Conservation (phyloP, 371 early-diverging fungal species). For the Nematocida major region DNA sequence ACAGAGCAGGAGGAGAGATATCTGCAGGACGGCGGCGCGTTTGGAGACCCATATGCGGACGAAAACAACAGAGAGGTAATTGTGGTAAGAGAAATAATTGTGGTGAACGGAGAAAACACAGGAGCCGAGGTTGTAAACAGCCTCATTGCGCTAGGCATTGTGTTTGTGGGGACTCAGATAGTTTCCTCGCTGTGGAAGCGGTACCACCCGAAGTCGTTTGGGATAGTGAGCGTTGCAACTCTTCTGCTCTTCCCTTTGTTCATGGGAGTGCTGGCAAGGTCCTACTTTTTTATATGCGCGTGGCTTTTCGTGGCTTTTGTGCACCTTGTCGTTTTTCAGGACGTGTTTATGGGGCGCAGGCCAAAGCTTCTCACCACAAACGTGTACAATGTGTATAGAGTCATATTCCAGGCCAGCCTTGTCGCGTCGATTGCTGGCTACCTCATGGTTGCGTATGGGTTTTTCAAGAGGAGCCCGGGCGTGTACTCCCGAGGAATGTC, state of each 20-base stretch:
- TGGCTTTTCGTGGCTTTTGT: slow-evolving; percentile 46
- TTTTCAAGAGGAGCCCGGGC: not conserved
- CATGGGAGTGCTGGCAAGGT: slow-evolving; percentile 26
- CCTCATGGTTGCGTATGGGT: slow-evolving; percentile 28
- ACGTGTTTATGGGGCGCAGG: slow-evolving; percentile 35
- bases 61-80: slow-evolving; percentile 9
- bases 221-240: slow-evolving; percentile 28
- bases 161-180: slow-evolving; percentile 55
- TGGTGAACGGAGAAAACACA: slow-evolving; percentile 27
- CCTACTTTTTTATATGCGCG: slow-evolving; percentile 41
- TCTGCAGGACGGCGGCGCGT: not conserved
- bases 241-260: slow-evolving; percentile 57
- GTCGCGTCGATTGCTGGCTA: slow-evolving; percentile 11
- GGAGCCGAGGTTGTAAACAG: slow-evolving; percentile 1
- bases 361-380: slow-evolving; percentile 20
- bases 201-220: slow-evolving; percentile 41
- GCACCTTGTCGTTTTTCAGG: slow-evolving; percentile 40
- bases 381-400: slow-evolving; percentile 28
- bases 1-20: not conserved
- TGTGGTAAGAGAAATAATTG: slow-evolving; percentile 21
- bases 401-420: slow-evolving; percentile 16
- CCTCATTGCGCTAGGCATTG: slow-evolving; percentile 26
- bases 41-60: not conserved
- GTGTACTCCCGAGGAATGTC: not conserved
- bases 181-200: slow-evolving; percentile 56